Base-by-base conservation (phyloP, 768 basidiomycete species). In the Gelatoporia subvermispora region DNA sequence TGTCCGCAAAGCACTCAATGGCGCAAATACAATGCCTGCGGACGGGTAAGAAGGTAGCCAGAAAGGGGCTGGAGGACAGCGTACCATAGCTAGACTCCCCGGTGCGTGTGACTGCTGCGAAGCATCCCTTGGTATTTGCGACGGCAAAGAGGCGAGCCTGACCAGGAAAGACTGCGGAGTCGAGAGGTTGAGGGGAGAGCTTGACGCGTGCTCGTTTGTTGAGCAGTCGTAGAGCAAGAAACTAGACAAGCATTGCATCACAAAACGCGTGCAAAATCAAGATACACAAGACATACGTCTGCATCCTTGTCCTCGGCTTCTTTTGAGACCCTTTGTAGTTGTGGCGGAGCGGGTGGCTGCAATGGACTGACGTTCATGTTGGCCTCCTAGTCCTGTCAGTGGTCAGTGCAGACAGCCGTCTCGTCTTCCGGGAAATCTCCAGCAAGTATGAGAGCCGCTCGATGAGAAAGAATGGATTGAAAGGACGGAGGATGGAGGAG, bases 131-230 rank as follows among this genome's bases (percentile, higher is more conserved):
- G 11, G 70, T 65, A 59, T 82, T 85, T 2, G 81, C 73, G 2
- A 77, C 70, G 3, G 80, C 74, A 54, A 91, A 78, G 16, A 85
- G 69, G 45, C 66, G 73, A 35, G 75, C 78, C 21, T 74, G 72
- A 5, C 74, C 65, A 2, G 70, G 67, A 37, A 72, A 54, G 1
- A 64, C 43, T 16, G 75, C 58, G 18, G 75, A 66, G 53, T 72
- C 67, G 23, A 83, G 64, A 1, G 74, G 68, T 16, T 74, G 58
- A 1, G 73, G 66, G 13, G 88, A 90, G 8, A 91, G 62, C 42
- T 74, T 71, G 37, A 86, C 70, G 53, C 88, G 83, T 31, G 78
- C 68, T 43, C 81, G 78, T 60, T 85, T 89, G 56, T 78, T 77
- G 20, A 79, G 49, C 9, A 73, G 65, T 16, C 59, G 59, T 11